Evolutionary conservation across 129 eudicot species (phyloP).

Genomic region (Erigeron canadensis): DNA sequence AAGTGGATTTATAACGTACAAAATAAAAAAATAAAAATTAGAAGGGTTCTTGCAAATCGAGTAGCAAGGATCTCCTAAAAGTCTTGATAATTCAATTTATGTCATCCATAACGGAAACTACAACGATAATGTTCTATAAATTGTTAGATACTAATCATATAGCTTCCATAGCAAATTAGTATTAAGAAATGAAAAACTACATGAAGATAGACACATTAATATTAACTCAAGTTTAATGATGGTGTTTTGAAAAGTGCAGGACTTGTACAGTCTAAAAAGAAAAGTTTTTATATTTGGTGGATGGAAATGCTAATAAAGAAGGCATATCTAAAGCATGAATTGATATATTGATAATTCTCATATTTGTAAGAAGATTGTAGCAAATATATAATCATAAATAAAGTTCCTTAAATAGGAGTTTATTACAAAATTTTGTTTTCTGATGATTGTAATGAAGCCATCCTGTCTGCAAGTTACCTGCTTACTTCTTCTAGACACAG

Average conservation of each 20-base stretch:
- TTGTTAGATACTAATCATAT: too few species aligned
- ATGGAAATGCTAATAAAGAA: constrained; percentile 5
- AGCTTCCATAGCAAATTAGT: too few species aligned
- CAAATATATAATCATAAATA: not conserved
- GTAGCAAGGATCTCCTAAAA: too few species aligned
- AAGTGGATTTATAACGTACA: too few species aligned
- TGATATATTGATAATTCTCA: constrained; percentile 3
- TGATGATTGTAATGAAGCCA: not conserved
- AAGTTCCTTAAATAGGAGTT: not conserved
- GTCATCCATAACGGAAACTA: too few species aligned
- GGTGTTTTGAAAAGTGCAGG: too few species aligned
- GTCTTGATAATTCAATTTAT: too few species aligned
- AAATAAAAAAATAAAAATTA: not conserved
- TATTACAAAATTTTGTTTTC: not conserved
- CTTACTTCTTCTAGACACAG: too few species aligned
- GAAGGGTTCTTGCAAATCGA: not conserved
- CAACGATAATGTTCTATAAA: too few species aligned
- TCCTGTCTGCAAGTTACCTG: not conserved
- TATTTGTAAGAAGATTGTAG: not conserved
- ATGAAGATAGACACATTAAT: too few species aligned
- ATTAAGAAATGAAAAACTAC: too few species aligned
- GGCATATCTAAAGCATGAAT: not conserved
- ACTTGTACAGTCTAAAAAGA: not conserved
- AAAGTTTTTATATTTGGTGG: not conserved
- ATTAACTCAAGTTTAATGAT: too few species aligned